phyloP scores from a whole-genome alignment of 768 basidiomycete species.

The Tylopilus rubrobrunneus region DNA sequence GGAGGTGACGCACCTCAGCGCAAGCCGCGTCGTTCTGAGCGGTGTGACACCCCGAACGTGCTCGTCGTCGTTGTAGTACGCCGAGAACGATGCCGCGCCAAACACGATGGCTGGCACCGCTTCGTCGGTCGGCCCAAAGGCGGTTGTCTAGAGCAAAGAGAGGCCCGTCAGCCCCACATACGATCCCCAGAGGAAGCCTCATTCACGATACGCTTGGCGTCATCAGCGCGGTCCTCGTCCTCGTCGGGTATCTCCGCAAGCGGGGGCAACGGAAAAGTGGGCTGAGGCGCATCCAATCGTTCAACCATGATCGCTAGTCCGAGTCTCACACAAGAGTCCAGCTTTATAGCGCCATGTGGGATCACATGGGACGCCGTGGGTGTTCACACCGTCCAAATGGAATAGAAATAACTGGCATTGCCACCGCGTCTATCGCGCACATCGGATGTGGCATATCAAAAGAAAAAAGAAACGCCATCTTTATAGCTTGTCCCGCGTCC shows the following conservation, averaged over 20 bases:
- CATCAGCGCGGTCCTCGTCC: slow-evolving; percentile 36
- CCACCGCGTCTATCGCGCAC: slow-evolving; percentile 15
- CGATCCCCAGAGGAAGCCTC: not conserved
- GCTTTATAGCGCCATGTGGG: not conserved
- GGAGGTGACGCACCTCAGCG: slow-evolving; percentile 67
- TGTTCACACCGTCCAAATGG: slow-evolving; percentile 1
- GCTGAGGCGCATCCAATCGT: slow-evolving; percentile 40
- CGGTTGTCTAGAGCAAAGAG: slow-evolving; percentile 29
- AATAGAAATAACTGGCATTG: slow-evolving; percentile 9
- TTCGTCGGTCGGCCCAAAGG: slow-evolving; percentile 28
- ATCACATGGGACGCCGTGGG: slow-evolving; percentile 8
- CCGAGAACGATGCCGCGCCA: slow-evolving; percentile 69
- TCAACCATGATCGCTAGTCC: slow-evolving; percentile 34
- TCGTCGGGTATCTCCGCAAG: slow-evolving; percentile 40
- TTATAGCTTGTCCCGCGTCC: slow-evolving; percentile 73
- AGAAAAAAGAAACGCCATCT: not conserved
- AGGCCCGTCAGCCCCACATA: slow-evolving; percentile 10
- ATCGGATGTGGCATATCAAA: not conserved
- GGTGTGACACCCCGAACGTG: slow-evolving; percentile 54
- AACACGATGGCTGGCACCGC: slow-evolving; percentile 52
- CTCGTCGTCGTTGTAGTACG: slow-evolving; percentile 60
- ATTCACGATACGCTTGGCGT: slow-evolving; percentile 34
- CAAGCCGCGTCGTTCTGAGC: slow-evolving; percentile 65
- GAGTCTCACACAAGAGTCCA: not conserved
- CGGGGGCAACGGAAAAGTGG: slow-evolving; percentile 36